These are phyloP conservation scores for Carex parvula DNA, from an alignment of 176 grass and related monocot genomes.

Conservation along the genomic window DNA sequence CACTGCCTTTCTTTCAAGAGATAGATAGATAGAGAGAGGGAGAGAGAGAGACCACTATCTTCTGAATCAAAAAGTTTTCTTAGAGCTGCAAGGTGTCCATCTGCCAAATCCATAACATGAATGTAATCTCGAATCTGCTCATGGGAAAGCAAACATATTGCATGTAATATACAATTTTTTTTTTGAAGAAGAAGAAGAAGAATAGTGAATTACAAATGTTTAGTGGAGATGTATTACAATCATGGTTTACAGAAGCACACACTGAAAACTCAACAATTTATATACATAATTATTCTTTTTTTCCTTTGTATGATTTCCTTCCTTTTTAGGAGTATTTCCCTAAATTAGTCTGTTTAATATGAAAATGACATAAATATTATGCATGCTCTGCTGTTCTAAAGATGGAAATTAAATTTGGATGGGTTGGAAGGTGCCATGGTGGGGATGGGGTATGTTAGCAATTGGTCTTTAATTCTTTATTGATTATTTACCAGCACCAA, in stretches of 20 bases:
- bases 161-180: not conserved
- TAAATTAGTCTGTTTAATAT: not conserved
- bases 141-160: not conserved
- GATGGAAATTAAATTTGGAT: not conserved
- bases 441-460: not conserved
- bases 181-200: too few species aligned
- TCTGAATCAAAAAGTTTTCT: slow-evolving; percentile 59
- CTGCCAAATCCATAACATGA: slow-evolving; percentile 88
- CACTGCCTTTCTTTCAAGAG: not conserved
- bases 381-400: not conserved
- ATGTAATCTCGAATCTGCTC: slow-evolving; percentile 85
- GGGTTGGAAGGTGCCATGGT: not conserved
- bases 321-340: not conserved
- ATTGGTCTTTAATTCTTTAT: not conserved
- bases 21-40: not conserved
- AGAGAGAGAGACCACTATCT: slow-evolving; percentile 40
- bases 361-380: not conserved
- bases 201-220: not conserved
- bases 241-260: not conserved
- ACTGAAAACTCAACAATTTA: not conserved
- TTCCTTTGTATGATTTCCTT: not conserved
- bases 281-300: not conserved
- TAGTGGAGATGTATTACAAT: not conserved
- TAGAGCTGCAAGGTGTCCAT: slow-evolving; percentile 82
- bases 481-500: not conserved